Evolutionary conservation across 345 rosid genomes (phyloP), one percentile per base, ranked within the genome.

Genomic region (Rubroshorea leprosula): DNA sequence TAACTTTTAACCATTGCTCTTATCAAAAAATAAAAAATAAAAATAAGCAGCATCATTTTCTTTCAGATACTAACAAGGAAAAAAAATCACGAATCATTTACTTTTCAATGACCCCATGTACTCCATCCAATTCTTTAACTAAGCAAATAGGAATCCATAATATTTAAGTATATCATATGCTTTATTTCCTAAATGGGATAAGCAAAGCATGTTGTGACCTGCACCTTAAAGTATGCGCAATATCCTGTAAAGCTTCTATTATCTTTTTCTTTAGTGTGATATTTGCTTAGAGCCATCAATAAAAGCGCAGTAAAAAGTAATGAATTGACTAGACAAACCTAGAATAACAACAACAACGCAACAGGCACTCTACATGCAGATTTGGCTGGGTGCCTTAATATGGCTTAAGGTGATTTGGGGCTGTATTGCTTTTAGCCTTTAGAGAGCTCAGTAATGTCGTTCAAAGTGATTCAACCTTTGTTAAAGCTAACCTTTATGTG

Each of bases 401-500:
- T 56, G 49, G 53, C 38, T 35, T 31, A 51, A 49, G 14, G 14
- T 13, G 26, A 6, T 25, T 19, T 13, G 41, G 41, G 1, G 3
- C 6, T 35, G 12, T 13, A 6, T 35, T 35, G 41, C 41, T 35
- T 35, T 35, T n/a, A 35, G 41, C 41, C 41, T 35, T 26, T 46
- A 43, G 25, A 55, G 38, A 38, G 18, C 22, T 44, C 17, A 35
- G 18, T 29, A 49, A n/a, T 64, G 79, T 68, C 57, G 29, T 52
- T 61, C 57, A 71, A 70, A 63, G 55, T 16, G 14, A 57, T 31
- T 46, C n/a, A 17, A 2, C n/a, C 23, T 29, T 45, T 46, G 23
- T 23, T 3, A 57, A 70, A 71, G 51, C 25, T 13, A 64, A 57
- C 57, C 60, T 56, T 57, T 52, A 24, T 51, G 52, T 44, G 55